Conservation (phyloP, 495 filamentous ascomycete genomes). For the Neurospora terricola region DNA sequence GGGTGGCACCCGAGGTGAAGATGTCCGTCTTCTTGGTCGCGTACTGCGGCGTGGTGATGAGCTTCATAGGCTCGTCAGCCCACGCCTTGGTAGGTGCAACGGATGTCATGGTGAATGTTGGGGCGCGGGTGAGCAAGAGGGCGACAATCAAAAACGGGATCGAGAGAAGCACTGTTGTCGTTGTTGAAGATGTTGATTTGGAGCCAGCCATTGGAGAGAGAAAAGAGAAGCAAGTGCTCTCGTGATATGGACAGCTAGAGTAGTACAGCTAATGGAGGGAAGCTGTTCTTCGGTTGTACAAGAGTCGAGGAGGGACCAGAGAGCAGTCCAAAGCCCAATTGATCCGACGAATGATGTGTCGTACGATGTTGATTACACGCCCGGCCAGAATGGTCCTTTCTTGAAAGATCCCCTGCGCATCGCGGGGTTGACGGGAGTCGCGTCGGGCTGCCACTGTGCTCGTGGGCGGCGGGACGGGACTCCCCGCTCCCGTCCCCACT, state of each 20-base stretch:
- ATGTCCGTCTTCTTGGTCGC: conserved; percentile 40
- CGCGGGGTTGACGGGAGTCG: neutral
- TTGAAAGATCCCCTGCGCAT: neutral
- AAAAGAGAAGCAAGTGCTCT: neutral
- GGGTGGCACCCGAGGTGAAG: conserved; percentile 43
- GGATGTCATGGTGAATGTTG: conserved; percentile 30
- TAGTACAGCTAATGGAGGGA: neutral
- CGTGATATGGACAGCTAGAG: neutral
- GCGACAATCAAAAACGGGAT: conserved; percentile 24
- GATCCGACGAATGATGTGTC: conserved; percentile 1
- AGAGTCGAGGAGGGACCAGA: neutral
- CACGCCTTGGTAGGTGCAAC: conserved; percentile 28
- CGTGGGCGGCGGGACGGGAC: neutral
- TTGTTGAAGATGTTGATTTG: neutral
- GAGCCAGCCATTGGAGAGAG: conserved; percentile 8
- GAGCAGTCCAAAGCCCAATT: neutral
- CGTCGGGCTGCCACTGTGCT: neutral
- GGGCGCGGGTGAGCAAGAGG: conserved; percentile 30
- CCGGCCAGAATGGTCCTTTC: neutral
- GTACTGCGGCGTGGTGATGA: conserved; percentile 37
- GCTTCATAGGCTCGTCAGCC: conserved; percentile 40
- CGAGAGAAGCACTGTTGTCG: conserved; percentile 12
- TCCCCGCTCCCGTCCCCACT: neutral
- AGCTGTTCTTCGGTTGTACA: neutral
- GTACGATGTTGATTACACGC: conserved; percentile 12